Evolutionary conservation across 2,329 filamentous ascomycete genomes (phyloP).

Genomic region (Paracorniculantispora psalliotae): DNA sequence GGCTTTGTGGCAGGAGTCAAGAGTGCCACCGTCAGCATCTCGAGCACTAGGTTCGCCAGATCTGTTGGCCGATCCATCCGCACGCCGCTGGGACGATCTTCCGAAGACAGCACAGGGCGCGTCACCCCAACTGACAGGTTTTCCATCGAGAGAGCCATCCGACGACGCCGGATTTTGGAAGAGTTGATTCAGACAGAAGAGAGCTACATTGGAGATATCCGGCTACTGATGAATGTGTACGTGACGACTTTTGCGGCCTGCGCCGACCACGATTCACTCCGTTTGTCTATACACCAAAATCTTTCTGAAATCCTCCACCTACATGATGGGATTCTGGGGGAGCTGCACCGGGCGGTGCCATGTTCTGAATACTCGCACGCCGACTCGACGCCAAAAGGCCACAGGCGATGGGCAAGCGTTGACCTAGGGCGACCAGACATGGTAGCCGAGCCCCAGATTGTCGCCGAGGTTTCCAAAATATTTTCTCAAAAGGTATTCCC

Average conservation of each 20-base stretch:
- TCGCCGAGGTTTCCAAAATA: conserved; percentile 55
- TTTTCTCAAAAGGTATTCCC: conserved; percentile 53
- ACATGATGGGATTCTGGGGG: conserved; percentile 74
- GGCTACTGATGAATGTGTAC: conserved; percentile 81
- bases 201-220: conserved; percentile 80
- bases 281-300: conserved; percentile 72
- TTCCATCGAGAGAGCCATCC: conserved; percentile 65
- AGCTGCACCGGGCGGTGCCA: conserved; percentile 67
- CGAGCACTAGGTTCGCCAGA: conserved; percentile 41
- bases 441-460: conserved; percentile 54
- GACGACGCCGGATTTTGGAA: conserved; percentile 74
- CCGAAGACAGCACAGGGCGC: conserved; percentile 58
- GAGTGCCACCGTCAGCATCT: conserved; percentile 73
- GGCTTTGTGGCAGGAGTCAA: conserved; percentile 76
- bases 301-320: conserved; percentile 74
- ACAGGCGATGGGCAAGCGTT: conserved; percentile 45
- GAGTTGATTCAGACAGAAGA: conserved; percentile 85
- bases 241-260: conserved; percentile 70
- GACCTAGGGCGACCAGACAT: conserved; percentile 46
- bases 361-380: conserved; percentile 57
- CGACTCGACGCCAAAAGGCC: conserved; percentile 27
- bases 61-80: conserved; percentile 6
- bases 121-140: conserved; percentile 38
- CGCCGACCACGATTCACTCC: conserved; percentile 53
- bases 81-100: conserved; percentile 36